Percentiles rank a stretch among this genome's conserved stretches.
These are phyloP conservation scores for Cercospora nicotianae DNA, from an alignment of 2,329 filamentous ascomycete species.

Conservation along the genomic window DNA sequence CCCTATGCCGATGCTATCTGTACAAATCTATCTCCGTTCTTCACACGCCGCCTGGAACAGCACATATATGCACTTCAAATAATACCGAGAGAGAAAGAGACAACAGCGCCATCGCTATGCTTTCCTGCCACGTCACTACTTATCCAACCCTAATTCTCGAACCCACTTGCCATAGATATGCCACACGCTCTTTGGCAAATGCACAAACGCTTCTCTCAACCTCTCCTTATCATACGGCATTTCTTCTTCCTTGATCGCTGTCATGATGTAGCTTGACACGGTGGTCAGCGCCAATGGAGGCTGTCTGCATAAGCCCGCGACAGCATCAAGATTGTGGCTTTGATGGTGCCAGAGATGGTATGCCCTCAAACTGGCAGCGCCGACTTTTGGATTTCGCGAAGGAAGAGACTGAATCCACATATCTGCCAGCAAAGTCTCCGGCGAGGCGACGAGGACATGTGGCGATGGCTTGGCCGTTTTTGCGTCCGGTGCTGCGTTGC, in stretches of 20 bases:
- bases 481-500: not conserved
- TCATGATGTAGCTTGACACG: conserved; percentile 60
- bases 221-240: conserved; percentile 50
- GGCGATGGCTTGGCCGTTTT: not conserved
- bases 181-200: conserved; percentile 30
- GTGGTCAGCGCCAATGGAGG: conserved; percentile 60
- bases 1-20: not conserved
- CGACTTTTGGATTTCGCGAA: conserved; percentile 6
- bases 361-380: conserved; percentile 43
- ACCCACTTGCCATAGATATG: conserved; percentile 14
- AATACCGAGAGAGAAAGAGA: not conserved
- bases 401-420: conserved; percentile 16
- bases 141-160: conserved; percentile 4
- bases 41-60: not conserved
- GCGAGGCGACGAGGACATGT: conserved; percentile 8
- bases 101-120: conserved; percentile 3
- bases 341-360: conserved; percentile 67
- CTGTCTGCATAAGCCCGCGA: conserved; percentile 59
- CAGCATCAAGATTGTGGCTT: conserved; percentile 49
- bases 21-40: not conserved
- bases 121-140: not conserved
- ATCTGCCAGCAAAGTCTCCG: conserved; percentile 13
- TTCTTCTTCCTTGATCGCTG: conserved; percentile 54
- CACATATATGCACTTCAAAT: not conserved
- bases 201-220: conserved; percentile 28